These are phyloP conservation scores for Leishmania braziliensis DNA, from an alignment of 208 protist species.

Conservation along the genomic window DNA sequence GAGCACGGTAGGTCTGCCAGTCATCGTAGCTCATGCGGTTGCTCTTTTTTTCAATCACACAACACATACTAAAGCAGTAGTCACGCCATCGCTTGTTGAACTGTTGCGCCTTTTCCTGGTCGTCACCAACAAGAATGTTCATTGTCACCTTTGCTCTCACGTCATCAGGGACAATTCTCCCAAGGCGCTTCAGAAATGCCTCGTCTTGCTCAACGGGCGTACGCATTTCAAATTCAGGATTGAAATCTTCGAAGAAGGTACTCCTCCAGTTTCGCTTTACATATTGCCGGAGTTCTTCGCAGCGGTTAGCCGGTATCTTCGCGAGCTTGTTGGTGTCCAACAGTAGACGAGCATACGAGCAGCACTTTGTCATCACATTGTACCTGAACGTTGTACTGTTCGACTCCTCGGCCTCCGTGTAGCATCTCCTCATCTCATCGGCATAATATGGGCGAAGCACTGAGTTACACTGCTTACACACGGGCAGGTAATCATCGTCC, in stretches of 20 bases:
- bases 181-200: conserved; percentile 25
- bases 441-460: conserved; percentile 31
- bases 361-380: conserved; percentile 21
- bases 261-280: conserved; percentile 32
- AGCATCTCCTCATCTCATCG: conserved; percentile 32
- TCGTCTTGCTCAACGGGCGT: conserved; percentile 12
- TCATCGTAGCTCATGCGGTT: conserved; percentile 29
- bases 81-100: conserved; percentile 38
- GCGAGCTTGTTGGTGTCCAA: conserved; percentile 14
- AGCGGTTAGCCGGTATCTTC: conserved; percentile 19
- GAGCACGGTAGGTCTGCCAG: conserved; percentile 18
- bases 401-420: conserved; percentile 20
- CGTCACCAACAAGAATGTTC: conserved; percentile 21
- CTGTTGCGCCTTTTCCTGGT: conserved; percentile 31
- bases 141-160: conserved; percentile 26
- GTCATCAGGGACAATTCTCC: conserved; percentile 32
- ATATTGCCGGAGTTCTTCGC: conserved; percentile 28
- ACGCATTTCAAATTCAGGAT: conserved; percentile 10
- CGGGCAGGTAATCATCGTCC: conserved; percentile 36
- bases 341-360: conserved; percentile 41
- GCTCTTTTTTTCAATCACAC: conserved; percentile 40
- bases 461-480: conserved; percentile 46
- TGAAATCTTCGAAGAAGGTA: conserved; percentile 33
- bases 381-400: conserved; percentile 3
- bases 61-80: conserved; percentile 30